These are phyloP conservation scores for Dacryopinax primogenitus DNA, from an alignment of 768 basidiomycete genomes.

Conservation along the genomic window DNA sequence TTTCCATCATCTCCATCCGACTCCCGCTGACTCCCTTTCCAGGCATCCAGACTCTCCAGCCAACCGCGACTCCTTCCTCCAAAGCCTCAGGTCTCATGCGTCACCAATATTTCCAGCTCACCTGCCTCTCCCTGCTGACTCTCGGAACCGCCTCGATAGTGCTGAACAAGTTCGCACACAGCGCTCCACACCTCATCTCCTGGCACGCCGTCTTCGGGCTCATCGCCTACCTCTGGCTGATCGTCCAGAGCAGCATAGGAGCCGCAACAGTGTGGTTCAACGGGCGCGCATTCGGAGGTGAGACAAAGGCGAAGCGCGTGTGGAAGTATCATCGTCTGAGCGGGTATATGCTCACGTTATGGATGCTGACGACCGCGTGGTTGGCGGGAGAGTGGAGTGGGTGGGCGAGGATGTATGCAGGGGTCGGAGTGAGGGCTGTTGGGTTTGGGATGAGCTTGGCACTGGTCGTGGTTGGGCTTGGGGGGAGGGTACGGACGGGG, in stretches of 20 bases:
- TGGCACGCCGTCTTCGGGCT: conserved; percentile 73
- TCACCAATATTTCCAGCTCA: conserved; percentile 53
- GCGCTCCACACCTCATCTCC: conserved; percentile 46
- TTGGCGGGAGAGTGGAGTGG: not conserved
- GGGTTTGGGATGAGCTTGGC: conserved; percentile 5
- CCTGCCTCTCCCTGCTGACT: conserved; percentile 44
- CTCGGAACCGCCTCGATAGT: conserved; percentile 50
- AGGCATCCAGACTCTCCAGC: conserved; percentile 68
- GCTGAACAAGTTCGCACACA: conserved; percentile 44
- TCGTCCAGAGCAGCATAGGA: conserved; percentile 47
- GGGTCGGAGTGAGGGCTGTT: not conserved
- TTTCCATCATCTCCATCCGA: not conserved
- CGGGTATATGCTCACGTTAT: not conserved
- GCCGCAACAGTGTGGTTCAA: conserved; percentile 66
- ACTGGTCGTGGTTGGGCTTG: not conserved
- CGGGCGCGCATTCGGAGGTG: conserved; percentile 59
- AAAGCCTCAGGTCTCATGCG: conserved; percentile 54
- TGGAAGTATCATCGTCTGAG: conserved; percentile 67
- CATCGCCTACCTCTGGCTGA: conserved; percentile 47
- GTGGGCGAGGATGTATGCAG: not conserved
- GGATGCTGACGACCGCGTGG: not conserved
- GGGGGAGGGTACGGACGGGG: not conserved
- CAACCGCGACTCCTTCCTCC: conserved; percentile 50
- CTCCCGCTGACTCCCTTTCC: not conserved
- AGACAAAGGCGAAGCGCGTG: conserved; percentile 51